Percentiles rank a stretch among this genome's conserved stretches.
phyloP scores from a whole-genome alignment of 768 basidiomycete species.

The Tylopilus plumbeoviolaceoides region DNA sequence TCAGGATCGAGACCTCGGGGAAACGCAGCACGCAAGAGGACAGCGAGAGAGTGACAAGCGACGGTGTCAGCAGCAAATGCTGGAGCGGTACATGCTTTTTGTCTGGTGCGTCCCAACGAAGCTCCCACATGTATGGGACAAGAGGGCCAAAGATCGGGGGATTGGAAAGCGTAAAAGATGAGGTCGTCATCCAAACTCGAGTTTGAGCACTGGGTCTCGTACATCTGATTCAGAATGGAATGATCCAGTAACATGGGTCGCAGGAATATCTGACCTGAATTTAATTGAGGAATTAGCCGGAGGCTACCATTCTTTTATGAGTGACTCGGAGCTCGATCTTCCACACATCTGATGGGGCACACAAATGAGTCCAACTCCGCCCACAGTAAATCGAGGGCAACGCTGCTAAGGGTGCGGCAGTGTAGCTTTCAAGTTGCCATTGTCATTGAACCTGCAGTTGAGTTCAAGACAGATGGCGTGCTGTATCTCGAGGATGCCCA shows the following conservation, averaged over 20 bases:
- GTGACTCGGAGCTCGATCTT: constrained; percentile 8
- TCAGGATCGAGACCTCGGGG: constrained; percentile 15
- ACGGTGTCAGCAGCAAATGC: constrained; percentile 20
- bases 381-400: constrained; percentile 27
- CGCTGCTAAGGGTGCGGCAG: constrained; percentile 20
- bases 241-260: constrained; percentile 23
- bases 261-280: constrained; percentile 18
- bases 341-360: constrained; percentile 23
- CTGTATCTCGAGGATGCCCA: constrained; percentile 14
- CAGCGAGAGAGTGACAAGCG: constrained; percentile 13
- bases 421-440: no score
- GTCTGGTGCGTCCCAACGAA: constrained; percentile 16
- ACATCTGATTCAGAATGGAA: no score
- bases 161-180: constrained; percentile 19
- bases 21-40: no score
- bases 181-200: constrained; percentile 16
- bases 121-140: constrained; percentile 17
- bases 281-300: not conserved
- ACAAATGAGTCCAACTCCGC: constrained; percentile 16
- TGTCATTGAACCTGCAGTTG: no score
- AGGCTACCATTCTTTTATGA: not conserved
- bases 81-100: constrained; percentile 19
- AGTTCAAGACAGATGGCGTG: no score
- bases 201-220: no score
- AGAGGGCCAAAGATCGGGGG: constrained; percentile 22